Percentiles rank a stretch among this genome's conserved stretches.
Conservation (phyloP, 2,329 filamentous ascomycete species). For the Epichloe uncinata region DNA sequence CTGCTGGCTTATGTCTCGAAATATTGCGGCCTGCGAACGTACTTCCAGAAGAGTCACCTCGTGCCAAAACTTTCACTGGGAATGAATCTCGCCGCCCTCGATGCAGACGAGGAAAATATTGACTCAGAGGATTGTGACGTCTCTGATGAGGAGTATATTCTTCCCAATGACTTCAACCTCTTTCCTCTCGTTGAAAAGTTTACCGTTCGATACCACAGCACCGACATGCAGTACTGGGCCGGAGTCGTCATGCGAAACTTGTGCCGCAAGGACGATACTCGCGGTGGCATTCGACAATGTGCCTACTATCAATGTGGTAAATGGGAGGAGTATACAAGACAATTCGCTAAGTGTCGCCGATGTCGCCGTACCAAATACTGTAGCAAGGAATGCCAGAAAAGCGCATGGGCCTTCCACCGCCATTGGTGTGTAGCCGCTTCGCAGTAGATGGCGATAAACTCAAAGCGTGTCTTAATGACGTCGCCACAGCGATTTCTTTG, state of each 20-base stretch:
- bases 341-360: slow-evolving; percentile 94
- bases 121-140: slow-evolving; percentile 36
- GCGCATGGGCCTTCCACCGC: slow-evolving; percentile 93
- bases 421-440: slow-evolving; percentile 87
- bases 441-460: slow-evolving; percentile 22
- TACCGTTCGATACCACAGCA: slow-evolving; percentile 85
- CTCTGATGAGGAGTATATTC: slow-evolving; percentile 73
- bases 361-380: slow-evolving; percentile 97
- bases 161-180: slow-evolving; percentile 94
- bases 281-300: slow-evolving; percentile 90
- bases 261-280: slow-evolving; percentile 91
- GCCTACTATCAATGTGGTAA: slow-evolving; percentile 97
- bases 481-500: slow-evolving; percentile 8
- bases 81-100: slow-evolving; percentile 66
- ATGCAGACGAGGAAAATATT: slow-evolving; percentile 43
- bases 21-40: slow-evolving; percentile 89
- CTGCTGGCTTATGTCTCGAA: slow-evolving; percentile 95
- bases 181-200: slow-evolving; percentile 98
- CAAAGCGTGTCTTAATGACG: slow-evolving; percentile 8
- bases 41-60: slow-evolving; percentile 89
- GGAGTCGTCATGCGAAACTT: slow-evolving; percentile 98
- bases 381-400: slow-evolving; percentile 99
- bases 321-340: slow-evolving; percentile 92
- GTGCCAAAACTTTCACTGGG: slow-evolving; percentile 87
- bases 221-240: slow-evolving; percentile 99